phyloP scores from a whole-genome alignment of 2,329 filamentous ascomycete species.

The Lachnellula willkommii region DNA sequence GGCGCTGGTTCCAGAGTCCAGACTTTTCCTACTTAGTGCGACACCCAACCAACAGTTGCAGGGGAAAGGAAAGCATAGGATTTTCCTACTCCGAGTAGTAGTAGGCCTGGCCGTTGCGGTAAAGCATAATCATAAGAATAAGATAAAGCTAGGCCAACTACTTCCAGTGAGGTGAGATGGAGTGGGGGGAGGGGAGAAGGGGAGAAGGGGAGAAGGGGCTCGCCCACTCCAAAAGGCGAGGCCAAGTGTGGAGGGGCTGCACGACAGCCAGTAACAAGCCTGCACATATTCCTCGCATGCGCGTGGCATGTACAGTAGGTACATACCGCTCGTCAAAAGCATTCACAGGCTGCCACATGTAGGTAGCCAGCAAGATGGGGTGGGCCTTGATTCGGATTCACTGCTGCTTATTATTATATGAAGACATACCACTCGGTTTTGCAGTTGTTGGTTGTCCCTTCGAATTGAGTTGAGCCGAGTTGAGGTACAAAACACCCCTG shows the following conservation, averaged over 20 bases:
- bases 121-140: too few species aligned
- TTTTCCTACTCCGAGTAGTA: not conserved
- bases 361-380: slow-evolving; percentile 19
- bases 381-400: not conserved
- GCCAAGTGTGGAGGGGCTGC: slow-evolving; percentile 4
- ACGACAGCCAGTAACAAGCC: slow-evolving; percentile 12
- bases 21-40: not conserved
- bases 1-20: not conserved
- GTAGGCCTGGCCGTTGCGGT: too few species aligned
- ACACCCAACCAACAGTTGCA: not conserved
- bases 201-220: too few species aligned
- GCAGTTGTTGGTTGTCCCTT: not conserved
- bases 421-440: not conserved
- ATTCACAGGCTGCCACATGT: slow-evolving; percentile 12
- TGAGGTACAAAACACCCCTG: too few species aligned
- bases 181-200: too few species aligned
- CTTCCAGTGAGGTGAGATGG: too few species aligned
- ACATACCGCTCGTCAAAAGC: slow-evolving; percentile 1
- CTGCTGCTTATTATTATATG: not conserved
- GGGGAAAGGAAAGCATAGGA: not conserved
- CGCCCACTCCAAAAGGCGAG: not conserved
- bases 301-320: not conserved
- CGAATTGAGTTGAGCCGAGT: not conserved
- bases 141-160: too few species aligned
- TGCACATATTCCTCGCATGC: slow-evolving; percentile 11